A percentile compares a stretch with the other conserved stretches of the same genome.
These are phyloP conservation scores for Chlorella sp. DNA, from an alignment of 139 green algal genomes.

Conservation along the genomic window DNA sequence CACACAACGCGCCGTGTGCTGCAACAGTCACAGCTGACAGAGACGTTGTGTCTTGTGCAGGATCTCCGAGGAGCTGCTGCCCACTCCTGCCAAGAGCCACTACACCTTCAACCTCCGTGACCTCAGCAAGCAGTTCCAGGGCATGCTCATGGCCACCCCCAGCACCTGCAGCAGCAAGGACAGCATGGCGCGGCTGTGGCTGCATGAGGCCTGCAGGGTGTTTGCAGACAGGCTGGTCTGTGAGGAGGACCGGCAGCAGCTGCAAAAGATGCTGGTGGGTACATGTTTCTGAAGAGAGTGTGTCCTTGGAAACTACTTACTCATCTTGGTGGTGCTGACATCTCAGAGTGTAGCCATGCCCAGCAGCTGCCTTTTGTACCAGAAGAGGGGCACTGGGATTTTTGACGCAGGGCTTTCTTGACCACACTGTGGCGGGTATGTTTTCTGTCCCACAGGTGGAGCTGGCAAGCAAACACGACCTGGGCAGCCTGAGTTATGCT, in stretches of 20 bases:
- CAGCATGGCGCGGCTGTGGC: constrained; percentile 55
- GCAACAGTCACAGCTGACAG: background rate
- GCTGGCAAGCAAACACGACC: constrained; percentile 29
- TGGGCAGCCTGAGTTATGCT: constrained; percentile 16
- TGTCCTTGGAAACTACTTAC: too few relatives aligned
- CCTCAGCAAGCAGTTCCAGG: constrained; percentile 66
- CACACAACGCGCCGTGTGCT: too few relatives aligned
- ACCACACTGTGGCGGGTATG: too few relatives aligned
- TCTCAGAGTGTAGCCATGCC: too few relatives aligned
- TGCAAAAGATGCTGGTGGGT: constrained; percentile 51
- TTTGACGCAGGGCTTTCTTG: too few relatives aligned
- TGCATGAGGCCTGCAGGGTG: constrained; percentile 66
- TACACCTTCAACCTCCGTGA: constrained; percentile 83
- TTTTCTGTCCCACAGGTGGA: too few relatives aligned
- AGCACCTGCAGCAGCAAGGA: too few relatives aligned
- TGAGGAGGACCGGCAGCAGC: constrained; percentile 56
- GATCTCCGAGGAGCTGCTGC: constrained; percentile 55
- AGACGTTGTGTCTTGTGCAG: constrained; percentile 37
- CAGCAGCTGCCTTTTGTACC: too few relatives aligned
- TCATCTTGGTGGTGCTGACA: too few relatives aligned
- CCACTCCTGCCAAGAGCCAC: constrained; percentile 69
- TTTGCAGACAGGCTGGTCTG: constrained; percentile 67
- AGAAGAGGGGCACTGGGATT: too few relatives aligned
- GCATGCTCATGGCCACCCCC: too few relatives aligned
- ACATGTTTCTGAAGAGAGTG: too few relatives aligned